Evolutionary conservation across 2,329 filamentous ascomycete genomes (phyloP).

Genomic region (Fonsecaea nubica): DNA sequence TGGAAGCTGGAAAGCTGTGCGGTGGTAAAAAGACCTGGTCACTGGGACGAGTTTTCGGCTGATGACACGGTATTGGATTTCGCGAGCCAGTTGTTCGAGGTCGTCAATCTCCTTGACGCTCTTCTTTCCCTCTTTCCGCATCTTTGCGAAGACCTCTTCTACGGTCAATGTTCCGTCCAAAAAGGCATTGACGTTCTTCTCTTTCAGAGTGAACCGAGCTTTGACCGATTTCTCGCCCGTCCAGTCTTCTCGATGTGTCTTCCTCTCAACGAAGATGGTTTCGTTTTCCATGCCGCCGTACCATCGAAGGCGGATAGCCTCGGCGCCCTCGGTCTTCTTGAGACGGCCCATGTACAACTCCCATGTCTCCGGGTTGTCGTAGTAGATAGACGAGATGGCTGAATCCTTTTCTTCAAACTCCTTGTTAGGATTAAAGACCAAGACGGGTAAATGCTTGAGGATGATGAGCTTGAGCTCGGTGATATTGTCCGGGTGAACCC

Average conservation of each 20-base stretch:
- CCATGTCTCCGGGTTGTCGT: constrained; percentile 92
- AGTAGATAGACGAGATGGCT: constrained; percentile 98
- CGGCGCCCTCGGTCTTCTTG: constrained; percentile 97
- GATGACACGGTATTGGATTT: constrained; percentile 92
- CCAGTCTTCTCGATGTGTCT: constrained; percentile 98
- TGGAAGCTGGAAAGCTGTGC: constrained; percentile 95
- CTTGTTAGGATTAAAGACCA: constrained; percentile 97
- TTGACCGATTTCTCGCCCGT: constrained; percentile 99
- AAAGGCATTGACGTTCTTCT: constrained; percentile 96
- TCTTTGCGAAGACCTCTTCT: constrained; percentile 92
- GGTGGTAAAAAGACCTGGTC: constrained; percentile 95
- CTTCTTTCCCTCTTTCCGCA: constrained; percentile 93
- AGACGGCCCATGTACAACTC: constrained; percentile 91
- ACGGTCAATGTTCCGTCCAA: constrained; percentile 84
- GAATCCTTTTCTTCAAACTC: constrained; percentile 90
- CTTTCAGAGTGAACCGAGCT: constrained; percentile 90
- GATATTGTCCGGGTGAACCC: constrained; percentile 98
- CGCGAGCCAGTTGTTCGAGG: constrained; percentile 84
- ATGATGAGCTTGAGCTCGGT: constrained; percentile 98
- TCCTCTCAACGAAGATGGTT: constrained; percentile 95
- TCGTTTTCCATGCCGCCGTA: constrained; percentile 96
- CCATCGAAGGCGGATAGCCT: constrained; percentile 95
- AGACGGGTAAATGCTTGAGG: constrained; percentile 92
- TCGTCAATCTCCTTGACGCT: constrained; percentile 86
- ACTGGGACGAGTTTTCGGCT: constrained; percentile 87